Base-by-base conservation (phyloP, 129 eudicot species). In the Sambucus nigra region DNA sequence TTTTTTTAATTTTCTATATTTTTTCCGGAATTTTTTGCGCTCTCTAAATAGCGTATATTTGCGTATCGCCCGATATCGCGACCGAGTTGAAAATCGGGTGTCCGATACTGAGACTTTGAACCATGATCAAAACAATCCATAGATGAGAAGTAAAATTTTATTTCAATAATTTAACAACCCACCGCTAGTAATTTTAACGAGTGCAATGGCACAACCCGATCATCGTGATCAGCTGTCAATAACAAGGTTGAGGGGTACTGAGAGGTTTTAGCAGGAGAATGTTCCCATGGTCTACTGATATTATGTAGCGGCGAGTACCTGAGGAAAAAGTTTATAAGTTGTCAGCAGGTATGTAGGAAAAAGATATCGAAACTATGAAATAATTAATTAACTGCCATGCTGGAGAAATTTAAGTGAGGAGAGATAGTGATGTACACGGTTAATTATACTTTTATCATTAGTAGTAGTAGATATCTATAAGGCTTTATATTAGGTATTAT, bases 231-330 rank as follows among this genome's bases (percentile, higher is more conserved):
- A 20, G 99, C 95, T 15, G 99, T 91, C 66, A 91, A 65, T 57
- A 91, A 25, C 87, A 91, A 76, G 25, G 87, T 79, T 41, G 95
- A 48, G 15, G 95, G 99, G 53, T 91, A 91, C 28, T 91, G 94
- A 29, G 55, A 55, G 33, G 59, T 60, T 69, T 45, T 27, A 45
- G 42, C 60, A n/a, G 76, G 17, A 11, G 74, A 65, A 54, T 75
- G 48, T 55, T 86, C 94, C 99, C 99, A 85, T 53, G 95, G 99
- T 50, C 87, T 77, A 65, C 73, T 74, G 17, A 91, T 89, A 65
- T 91, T 91, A 57, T 91, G 99, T 58, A 91, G 48, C 1, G 99
- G 95, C 0, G 99, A 91, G 80, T 91, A 91, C 78, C 99, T 91
- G 28, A 51, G 26, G 15, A 52, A 38, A 63, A 67, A 6, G 13